A percentile compares a stretch with the other conserved stretches of the same genome.
Conservation (phyloP, 225 moss, liverwort and hornwort species). For the Pleurozium schreberi region DNA sequence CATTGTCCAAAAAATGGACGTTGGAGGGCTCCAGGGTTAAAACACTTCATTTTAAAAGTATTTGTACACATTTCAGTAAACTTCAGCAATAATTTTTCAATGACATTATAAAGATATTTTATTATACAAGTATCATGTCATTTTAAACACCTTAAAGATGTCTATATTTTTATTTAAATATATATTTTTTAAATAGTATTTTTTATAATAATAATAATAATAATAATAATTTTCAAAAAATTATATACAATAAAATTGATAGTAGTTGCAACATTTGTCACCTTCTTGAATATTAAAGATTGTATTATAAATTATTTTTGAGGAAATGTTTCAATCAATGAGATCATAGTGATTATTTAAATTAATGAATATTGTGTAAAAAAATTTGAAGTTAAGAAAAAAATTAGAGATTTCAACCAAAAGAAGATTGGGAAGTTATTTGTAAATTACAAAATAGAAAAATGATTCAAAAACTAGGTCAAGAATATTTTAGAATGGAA, state of each 20-base stretch:
- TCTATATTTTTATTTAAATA: background rate
- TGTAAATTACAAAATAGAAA: background rate
- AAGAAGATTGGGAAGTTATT: background rate
- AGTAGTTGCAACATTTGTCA: background rate
- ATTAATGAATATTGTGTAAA: background rate
- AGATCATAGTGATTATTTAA: background rate
- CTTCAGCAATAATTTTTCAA: background rate
- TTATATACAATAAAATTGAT: background rate
- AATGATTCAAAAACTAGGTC: background rate
- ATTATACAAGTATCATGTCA: background rate
- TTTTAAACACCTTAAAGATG: background rate
- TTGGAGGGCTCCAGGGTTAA: too few species aligned
- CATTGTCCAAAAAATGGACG: too few species aligned
- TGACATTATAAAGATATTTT: too few species aligned
- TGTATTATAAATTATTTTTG: background rate
- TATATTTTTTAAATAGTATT: background rate
- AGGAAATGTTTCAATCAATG: background rate
- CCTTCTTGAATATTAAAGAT: background rate
- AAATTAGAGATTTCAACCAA: background rate
- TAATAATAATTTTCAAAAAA: background rate
- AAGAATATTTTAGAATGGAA: background rate
- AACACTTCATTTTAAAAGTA: background rate
- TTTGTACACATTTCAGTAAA: background rate
- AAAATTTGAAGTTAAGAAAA: too few species aligned
- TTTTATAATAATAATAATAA: rapidly evolving